Base-by-base conservation (phyloP, 2,329 filamentous ascomycete species). In the Colletotrichum sp. region DNA sequence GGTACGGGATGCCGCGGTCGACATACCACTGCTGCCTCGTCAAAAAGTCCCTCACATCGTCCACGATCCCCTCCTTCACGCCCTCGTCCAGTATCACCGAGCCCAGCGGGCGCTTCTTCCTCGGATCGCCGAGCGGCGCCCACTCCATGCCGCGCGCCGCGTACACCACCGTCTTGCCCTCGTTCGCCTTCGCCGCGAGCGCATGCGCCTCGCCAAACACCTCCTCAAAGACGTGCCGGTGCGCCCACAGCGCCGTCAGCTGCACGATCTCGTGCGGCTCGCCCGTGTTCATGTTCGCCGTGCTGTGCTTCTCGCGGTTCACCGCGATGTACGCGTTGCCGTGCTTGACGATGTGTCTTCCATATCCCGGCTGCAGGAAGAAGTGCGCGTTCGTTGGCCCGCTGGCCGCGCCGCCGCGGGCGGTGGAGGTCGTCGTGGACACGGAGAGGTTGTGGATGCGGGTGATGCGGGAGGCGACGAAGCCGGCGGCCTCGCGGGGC, bases 201-300 rank as follows among this genome's bases (percentile, higher is more conserved):
- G 91, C 88, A 82, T 98, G 95, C 5, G 97, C 96, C 84, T 98
- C 95, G 27, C 90, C 90, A 80, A 99, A 98, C 16, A 99, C 92
- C 27, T 95, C 92, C 82, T 98, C 95, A 81, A 99, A 98, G 16
- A 98, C 91, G 80, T 96, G 92, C 5, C 96, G 94, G 79, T 98
- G 94, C 64, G 95, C 91, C 88, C 98, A 98, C 15, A 99, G 89
- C 1, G 97, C 96, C 5, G 96, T 98, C 75, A 99, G 87, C 74
- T 95, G 97, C 65, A 99, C 91, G 1, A 96, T 98, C 86, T 99
- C 97, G 87, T 98, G 98, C 2, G 97, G 97, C 79, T 95, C 94
- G 73, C 96, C 97, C 30, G 94, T 96, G 66, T 92, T 92, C 81
- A 94, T 91, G 81, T 96, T 95, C 2, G 95, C 93, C 72, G 96